Conservation (phyloP, 441 rosid genomes). For the Biscutella laevigata region DNA sequence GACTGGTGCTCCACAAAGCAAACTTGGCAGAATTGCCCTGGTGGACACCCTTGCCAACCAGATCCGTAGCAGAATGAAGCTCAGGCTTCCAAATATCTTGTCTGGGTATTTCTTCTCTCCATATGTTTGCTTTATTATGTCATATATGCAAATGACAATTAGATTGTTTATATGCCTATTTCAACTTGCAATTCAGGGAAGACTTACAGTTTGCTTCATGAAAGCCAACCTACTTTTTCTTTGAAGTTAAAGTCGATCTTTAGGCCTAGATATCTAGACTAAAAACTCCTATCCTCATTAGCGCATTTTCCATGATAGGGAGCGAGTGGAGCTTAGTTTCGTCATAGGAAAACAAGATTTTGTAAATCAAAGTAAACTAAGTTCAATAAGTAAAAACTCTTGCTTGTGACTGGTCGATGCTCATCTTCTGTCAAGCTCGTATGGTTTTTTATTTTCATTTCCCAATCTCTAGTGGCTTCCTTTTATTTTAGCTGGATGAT, state of each 20-base stretch:
- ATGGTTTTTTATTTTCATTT: slow-evolving; percentile 12
- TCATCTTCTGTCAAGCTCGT: not conserved
- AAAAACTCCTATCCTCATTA: not conserved
- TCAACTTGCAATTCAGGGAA: slow-evolving; percentile 8
- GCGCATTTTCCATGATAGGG: not conserved
- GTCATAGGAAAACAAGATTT: not conserved
- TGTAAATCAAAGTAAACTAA: too few species aligned
- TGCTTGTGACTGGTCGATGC: slow-evolving; percentile 1
- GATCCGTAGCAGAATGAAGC: slow-evolving; percentile 70
- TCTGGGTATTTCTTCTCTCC: slow-evolving; percentile 26
- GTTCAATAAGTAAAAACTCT: not conserved
- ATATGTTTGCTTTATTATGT: slow-evolving; percentile 1
- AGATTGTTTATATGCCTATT: slow-evolving; percentile 1
- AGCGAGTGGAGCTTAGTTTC: not conserved
- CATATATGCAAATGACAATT: slow-evolving; percentile 3
- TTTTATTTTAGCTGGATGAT: slow-evolving; percentile 13
- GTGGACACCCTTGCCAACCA: slow-evolving; percentile 58
- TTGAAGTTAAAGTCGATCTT: slow-evolving; percentile 4
- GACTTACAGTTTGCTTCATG: not conserved
- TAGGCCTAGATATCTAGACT: slow-evolving; percentile 12
- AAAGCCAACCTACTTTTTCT: slow-evolving; percentile 5
- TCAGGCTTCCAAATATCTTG: slow-evolving; percentile 60
- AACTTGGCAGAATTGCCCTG: slow-evolving; percentile 63
- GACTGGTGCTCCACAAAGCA: slow-evolving; percentile 57
- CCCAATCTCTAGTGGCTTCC: not conserved